Evolutionary conservation across 2,329 filamentous ascomycete species (phyloP), one percentile per base, ranked within the genome.

Genomic region (Thelonectria blattea): DNA sequence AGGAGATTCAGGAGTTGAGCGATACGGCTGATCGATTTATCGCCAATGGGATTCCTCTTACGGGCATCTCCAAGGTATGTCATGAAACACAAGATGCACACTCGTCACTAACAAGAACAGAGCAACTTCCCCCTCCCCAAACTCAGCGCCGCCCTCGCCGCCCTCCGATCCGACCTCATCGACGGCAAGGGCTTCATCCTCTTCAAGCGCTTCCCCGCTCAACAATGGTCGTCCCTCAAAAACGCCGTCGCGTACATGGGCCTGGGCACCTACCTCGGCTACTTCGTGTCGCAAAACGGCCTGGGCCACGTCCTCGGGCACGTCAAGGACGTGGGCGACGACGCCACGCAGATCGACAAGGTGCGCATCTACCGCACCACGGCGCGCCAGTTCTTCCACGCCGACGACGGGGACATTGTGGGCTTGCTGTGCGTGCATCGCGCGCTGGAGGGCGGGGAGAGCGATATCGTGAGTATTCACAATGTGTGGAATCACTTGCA

Each of bases 331-430:
- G 84, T 95, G 3, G 91, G 91, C 47, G 92, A 93, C 67, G 92
- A 96, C 74, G 83, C 89, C 24, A 86, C 83, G 5, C 88, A 93
- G 78, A 96, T 92, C 69, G 90, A 96, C 79, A 90, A 88, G 69
- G 92, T 96, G 62, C 89, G 93, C 68, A 96, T 96, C 76, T 96
- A 96, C 80, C 86, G 93, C 65, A 97, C 93, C 2, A 91, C 92
- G 65, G 92, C 92, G 2, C 68, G 70, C 2, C 70, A 72, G 32
- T 72, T 69, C 67, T 72, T 72, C 61, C 92, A 96, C 76, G 85
- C 90, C 55, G 92, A 96, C 72, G 90, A 94, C 74, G 84, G 85
- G 27, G 92, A 96, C 73, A 83, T 96, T 55, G 92, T 96, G 54
- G 92, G 92, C 1, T 81, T 96, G 43, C 83, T 96, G 49, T 96